Evolutionary conservation across 331 rosid species (phyloP).

Genomic region (Phaseolus coccineus): DNA sequence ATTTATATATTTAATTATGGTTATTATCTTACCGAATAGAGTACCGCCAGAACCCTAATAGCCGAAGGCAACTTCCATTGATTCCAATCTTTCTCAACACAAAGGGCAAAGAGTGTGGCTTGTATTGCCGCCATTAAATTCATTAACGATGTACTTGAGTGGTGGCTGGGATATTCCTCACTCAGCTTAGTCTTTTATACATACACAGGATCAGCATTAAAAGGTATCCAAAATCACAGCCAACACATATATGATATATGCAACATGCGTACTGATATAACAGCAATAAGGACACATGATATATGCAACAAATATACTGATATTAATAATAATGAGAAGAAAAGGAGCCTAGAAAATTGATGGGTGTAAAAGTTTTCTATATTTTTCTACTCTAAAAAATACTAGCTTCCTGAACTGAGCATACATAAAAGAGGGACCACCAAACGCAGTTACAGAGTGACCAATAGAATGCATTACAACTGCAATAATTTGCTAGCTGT

Average conservation of each 20-base stretch:
- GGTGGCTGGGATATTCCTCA: constrained; percentile 14
- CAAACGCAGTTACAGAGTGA: too few relatives aligned
- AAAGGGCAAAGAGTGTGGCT: constrained; percentile 15
- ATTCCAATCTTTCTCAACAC: constrained; percentile 37
- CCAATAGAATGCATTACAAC: too few relatives aligned
- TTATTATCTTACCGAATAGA: constrained; percentile 13
- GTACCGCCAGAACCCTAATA: constrained; percentile 27
- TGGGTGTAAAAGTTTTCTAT: too few relatives aligned
- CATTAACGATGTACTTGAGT: constrained; percentile 36
- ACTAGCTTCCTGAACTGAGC: too few relatives aligned
- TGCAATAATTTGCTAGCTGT: too few relatives aligned
- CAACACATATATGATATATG: neutral
- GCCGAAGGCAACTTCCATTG: constrained; percentile 44
- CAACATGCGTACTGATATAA: too few relatives aligned
- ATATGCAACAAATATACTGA: too few relatives aligned
- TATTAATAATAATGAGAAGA: too few relatives aligned
- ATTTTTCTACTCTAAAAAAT: too few relatives aligned
- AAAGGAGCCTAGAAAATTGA: too few relatives aligned
- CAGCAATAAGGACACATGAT: too few relatives aligned
- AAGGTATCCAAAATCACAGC: neutral
- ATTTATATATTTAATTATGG: neutral
- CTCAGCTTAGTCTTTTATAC: constrained; percentile 34
- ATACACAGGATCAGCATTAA: neutral
- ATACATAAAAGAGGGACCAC: too few relatives aligned
- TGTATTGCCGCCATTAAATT: constrained; percentile 27